phyloP scores from a whole-genome alignment of 202 grass and related monocot genomes.

The Setaria viridis region DNA sequence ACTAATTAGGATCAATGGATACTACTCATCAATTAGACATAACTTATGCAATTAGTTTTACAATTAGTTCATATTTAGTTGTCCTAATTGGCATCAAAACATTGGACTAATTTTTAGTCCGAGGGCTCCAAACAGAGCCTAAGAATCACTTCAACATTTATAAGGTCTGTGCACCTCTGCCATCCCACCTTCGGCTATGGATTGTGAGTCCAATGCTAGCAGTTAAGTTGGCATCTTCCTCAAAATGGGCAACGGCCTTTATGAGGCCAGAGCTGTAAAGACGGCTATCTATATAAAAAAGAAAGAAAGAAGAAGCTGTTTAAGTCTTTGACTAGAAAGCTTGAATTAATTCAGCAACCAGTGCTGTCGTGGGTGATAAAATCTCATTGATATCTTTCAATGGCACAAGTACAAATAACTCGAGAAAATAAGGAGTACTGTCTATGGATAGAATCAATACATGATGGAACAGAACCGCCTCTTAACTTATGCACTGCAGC shows the following conservation, averaged over 20 bases:
- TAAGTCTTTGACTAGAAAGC: slow-evolving; percentile 56
- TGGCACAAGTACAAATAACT: slow-evolving; percentile 44
- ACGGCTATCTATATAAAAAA: background rate
- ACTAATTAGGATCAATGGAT: too few species aligned
- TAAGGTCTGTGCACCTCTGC: slow-evolving; percentile 21
- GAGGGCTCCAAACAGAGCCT: too few species aligned
- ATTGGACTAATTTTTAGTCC: too few species aligned
- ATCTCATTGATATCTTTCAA: slow-evolving; percentile 41
- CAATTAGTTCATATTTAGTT: too few species aligned
- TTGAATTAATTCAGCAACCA: slow-evolving; percentile 30
- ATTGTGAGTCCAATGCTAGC: slow-evolving; percentile 15
- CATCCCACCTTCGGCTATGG: slow-evolving; percentile 7
- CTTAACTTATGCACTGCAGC: background rate
- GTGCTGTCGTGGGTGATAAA: slow-evolving; percentile 36
- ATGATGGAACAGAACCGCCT: slow-evolving; percentile 39
- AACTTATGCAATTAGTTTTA: too few species aligned
- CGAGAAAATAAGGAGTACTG: slow-evolving; percentile 19
- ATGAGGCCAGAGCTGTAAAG: slow-evolving; percentile 49
- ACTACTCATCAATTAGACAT: too few species aligned
- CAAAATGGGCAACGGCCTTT: slow-evolving; percentile 52
- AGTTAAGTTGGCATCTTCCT: slow-evolving; percentile 46
- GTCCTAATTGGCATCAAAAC: too few species aligned
- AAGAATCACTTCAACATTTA: slow-evolving; percentile 47
- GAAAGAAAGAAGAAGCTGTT: background rate
- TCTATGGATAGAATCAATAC: slow-evolving; percentile 13